Base-by-base conservation (phyloP, 768 basidiomycete species). In the Crepidotus variabilis region DNA sequence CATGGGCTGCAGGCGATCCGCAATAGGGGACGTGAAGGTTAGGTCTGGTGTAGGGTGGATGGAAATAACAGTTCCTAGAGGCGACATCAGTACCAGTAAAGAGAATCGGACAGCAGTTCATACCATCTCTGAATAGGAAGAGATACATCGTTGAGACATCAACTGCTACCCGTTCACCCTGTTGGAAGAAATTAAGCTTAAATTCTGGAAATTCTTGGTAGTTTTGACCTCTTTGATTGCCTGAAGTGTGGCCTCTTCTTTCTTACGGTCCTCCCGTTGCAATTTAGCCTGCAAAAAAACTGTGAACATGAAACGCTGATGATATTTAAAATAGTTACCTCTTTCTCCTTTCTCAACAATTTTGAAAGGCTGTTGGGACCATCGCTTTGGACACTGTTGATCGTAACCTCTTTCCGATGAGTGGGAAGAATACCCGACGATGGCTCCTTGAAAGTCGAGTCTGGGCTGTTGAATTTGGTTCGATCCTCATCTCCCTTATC, bases 51-150 rank as follows among this genome's bases (percentile, higher is more conserved):
- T 76, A 52, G 78, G 70, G 49, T 79, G 76, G 52, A 88, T 78
- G 6, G 86, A 83, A 39, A 88, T 82, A 34, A 88, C 78, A 22
- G 84, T 87, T 36, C 85, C 85, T 86, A 48, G 33, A n/a, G 52
- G 8, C 57, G 39, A 14, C 14, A 51, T 32, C 53, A 45, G 32
- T 55, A 33, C 13, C 46, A 56, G 11, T 18, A 8, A 20, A 28
- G 4, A 14, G 13, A 24, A 11, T 0, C 35, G 51, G 51, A 2
- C 43, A 20, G n/a, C 10, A 33, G 24, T 11, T 67, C 71, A 51
- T 63, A 79, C 87, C 87, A 64, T 88, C 81, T 56, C 83, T 76
- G 60, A 84, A 75, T 6, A 90, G 74, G 71, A 88, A 88, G 56
- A 90, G 79, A 63, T 77, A 87, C 72, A 90, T 76, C 2, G 88